Base-by-base conservation (phyloP, 805 yeast genomes). In the Candida ulmi region DNA sequence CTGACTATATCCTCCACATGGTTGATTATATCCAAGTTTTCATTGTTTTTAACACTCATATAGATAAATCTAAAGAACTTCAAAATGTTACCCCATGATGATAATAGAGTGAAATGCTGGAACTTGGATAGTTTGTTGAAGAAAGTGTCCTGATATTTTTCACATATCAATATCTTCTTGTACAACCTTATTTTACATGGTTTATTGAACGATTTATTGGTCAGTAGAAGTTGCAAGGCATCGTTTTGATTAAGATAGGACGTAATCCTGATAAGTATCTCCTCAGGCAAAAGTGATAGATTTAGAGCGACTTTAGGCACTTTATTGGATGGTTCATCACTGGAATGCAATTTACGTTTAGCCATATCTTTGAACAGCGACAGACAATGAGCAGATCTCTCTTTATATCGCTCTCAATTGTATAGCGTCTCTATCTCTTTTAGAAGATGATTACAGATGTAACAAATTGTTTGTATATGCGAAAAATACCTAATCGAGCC, bases 141-240 rank as follows among this genome's bases (percentile, higher is more conserved):
- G 33, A 42, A 52, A 6, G 42, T 39, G 29, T 54, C 57, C 28
- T 48, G 46, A 11, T 37, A 41, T 37, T 54, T 54, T 35, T 54
- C 58, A 42, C 57, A 51, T 5, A 54, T 41, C 3, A 50, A 23
- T 2, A 54, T 46, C 17, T 32, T 38, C 16, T 42, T 37, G 38
- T 52, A 54, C 2, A 54, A 41, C n/a, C 58, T 38, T n/a, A 36
- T 29, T 17, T 45, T 39, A 18, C 48, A 45, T 1, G 54, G 42
- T 12, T 40, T 39, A 1, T 8, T 24, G 29, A 54, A 52, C 4
- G 38, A 25, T 13, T 41, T 45, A 16, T 48, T 39, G 1, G 45
- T 25, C 11, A 33, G 32, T 13, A 48, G 28, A 19, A 54, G 30
- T 2, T 45, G 33, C 5, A 46, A n/a, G 2, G 51, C 44, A 31